These are phyloP conservation scores for Tuctoria greenei DNA, from an alignment of 176 grass and related monocot species.

Conservation along the genomic window DNA sequence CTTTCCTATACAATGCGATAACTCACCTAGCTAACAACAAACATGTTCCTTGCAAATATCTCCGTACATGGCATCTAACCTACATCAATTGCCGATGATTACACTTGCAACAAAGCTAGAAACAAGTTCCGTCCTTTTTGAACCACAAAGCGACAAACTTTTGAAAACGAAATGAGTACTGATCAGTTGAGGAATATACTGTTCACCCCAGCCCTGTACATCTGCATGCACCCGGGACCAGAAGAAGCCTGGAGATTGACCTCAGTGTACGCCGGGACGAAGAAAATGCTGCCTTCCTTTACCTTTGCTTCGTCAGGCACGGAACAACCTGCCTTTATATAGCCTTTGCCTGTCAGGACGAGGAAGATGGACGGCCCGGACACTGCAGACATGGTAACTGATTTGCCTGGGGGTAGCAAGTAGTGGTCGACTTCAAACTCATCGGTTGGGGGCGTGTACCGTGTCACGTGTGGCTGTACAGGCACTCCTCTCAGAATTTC, in stretches of 20 bases:
- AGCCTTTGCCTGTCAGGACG: conserved; percentile 55
- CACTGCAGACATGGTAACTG: conserved; percentile 50
- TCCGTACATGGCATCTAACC: conserved; percentile 10
- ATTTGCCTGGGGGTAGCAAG: conserved; percentile 48
- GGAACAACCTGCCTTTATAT: conserved; percentile 36
- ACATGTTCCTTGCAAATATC: neutral
- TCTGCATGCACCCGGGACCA: conserved; percentile 34
- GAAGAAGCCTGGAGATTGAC: conserved; percentile 43
- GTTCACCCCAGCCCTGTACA: conserved; percentile 85
- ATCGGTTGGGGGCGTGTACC: conserved; percentile 75
- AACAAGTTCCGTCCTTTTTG: neutral
- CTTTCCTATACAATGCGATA: conserved; percentile 43
- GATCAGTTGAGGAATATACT: conserved; percentile 68
- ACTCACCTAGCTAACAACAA: conserved; percentile 16
- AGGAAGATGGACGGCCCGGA: conserved; percentile 86
- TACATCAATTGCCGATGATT: neutral
- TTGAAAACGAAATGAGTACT: neutral
- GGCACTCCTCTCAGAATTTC: conserved; percentile 68
- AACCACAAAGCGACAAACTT: no score
- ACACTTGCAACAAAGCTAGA: neutral
- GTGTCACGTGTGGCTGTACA: conserved; percentile 52
- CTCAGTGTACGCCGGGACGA: conserved; percentile 56
- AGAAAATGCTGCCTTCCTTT: conserved; percentile 65
- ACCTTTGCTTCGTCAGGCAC: conserved; percentile 33
- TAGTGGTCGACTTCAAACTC: conserved; percentile 85